Base-by-base conservation (phyloP, 805 yeast genomes). In the Starmerella geochares region DNA sequence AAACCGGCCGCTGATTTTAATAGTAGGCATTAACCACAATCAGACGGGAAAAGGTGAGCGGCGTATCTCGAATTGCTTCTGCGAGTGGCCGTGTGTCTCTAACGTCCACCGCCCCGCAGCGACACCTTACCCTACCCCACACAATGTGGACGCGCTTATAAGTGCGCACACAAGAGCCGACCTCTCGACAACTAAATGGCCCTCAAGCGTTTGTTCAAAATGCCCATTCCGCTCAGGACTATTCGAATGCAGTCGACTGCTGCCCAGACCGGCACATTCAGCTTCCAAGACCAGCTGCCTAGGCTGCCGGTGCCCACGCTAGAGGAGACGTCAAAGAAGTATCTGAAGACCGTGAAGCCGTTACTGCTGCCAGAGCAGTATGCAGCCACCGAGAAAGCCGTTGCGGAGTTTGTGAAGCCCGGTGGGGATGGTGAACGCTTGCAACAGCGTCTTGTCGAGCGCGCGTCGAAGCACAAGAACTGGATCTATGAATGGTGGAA, bases 401-500 rank as follows among this genome's bases (percentile, higher is more conserved):
- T 87, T 46, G 72, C 78, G 46, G 84, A 81, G 51, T 87, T 90
- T 59, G 67, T 77, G 32, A 64, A 67, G 25, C 68, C 79, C 24
- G 77, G 79, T 32, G 86, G 86, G 7, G 70, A 71, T 40, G 86
- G 92, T 16, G 79, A 78, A 48, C 68, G 64, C 28, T 74, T 90
- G 54, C 97, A 90, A 64, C 56, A 71, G 50, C 75, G 88, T 53
- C 73, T 90, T 47, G 62, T 66, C 32, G 69, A 73, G 23, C 77
- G 78, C 57, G 81, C 90, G 25, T 59, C 67, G 27, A 68, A 62
- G 48, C 71, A 68, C 50, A 81, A 86, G 63, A 90, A 90, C 66
- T 90, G 98, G 98, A 73, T 90, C 60, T 77, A 83, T 42, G 81
- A 78, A 53, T 86, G 82, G 75, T 90, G 98, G 98, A 95, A 90